Conservation (phyloP, 148 eudicot species). For the Suaeda aralocaspica region DNA sequence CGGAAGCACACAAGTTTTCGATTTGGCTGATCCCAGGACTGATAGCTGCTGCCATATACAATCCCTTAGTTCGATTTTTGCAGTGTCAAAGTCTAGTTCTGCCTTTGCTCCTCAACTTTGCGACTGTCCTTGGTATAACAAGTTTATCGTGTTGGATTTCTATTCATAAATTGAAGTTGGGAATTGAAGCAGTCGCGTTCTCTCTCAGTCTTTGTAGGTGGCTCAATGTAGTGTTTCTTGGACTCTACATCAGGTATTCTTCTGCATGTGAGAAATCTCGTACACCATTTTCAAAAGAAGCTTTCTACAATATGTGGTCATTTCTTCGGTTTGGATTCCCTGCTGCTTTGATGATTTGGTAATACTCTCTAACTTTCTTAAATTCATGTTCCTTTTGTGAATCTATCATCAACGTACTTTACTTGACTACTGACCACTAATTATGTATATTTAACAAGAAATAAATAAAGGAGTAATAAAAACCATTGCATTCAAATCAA, state of each 20-base stretch:
- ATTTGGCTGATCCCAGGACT: slow-evolving; percentile 36
- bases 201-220: slow-evolving; percentile 38
- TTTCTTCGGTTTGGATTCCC: slow-evolving; percentile 44
- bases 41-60: slow-evolving; percentile 35
- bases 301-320: slow-evolving; percentile 26
- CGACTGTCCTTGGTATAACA: slow-evolving; percentile 24
- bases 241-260: slow-evolving; percentile 35
- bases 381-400: too few species aligned
- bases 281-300: slow-evolving; percentile 26
- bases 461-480: too few species aligned
- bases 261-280: slow-evolving; percentile 33
- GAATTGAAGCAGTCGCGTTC: slow-evolving; percentile 37
- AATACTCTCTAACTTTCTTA: neutral
- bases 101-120: slow-evolving; percentile 36
- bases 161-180: slow-evolving; percentile 29
- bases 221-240: slow-evolving; percentile 35
- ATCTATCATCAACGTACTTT: too few species aligned
- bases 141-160: slow-evolving; percentile 37
- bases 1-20: slow-evolving; percentile 35
- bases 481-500: too few species aligned
- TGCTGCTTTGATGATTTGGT: slow-evolving; percentile 55
- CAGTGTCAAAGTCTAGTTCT: slow-evolving; percentile 41
- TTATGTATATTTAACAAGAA: too few species aligned
- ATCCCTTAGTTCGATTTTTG: slow-evolving; percentile 34
- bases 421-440: too few species aligned